Evolutionary conservation across 2,329 filamentous ascomycete genomes (phyloP), one percentile per base, ranked within the genome.

Genomic region (Penicillium digitatum): DNA sequence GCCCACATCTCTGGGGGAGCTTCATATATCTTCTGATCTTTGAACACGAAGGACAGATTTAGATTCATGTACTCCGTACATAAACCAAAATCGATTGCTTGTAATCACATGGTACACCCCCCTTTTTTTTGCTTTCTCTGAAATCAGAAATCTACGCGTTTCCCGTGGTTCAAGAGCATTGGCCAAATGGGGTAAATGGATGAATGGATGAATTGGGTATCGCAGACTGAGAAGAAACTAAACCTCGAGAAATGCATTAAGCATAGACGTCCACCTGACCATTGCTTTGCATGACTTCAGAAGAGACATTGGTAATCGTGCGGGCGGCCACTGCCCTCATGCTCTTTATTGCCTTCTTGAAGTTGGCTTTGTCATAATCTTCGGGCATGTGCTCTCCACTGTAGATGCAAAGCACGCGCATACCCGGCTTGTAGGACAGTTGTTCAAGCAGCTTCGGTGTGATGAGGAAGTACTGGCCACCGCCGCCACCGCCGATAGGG

Each of bases 401-500:
- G 57, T 91, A 90, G 70, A 99, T 97, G 71, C 91, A 95, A 63
- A 96, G 83, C 32, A 97, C 86, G 66, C 87, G 90, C 92, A 99
- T 99, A 62, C 91, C 88, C 52, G 83, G 81, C 70, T 96, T 89
- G 72, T 96, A 99, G 63, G 86, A 85, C 56, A 99, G 78, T 11
- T 89, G 5, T 86, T 88, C 56, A 99, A 99, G 84, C 57, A 99
- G 80, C 77, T 99, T 99, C 5, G 94, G 94, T 40, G 94, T 99
- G 76, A 99, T 95, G 60, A 99, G 84, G 78, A 99, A 99, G 76
- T 99, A 99, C 76, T 87, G 84, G 44, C 80, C 81, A 24, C 81
- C 81, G n/a, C 75, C 68, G 18, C 65, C 61, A 16, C 67, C 69
- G n/a, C 65, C 66, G 26, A 63, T 59, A 31, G 60, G 56, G 22